phyloP scores from a whole-genome alignment of 2,329 filamentous ascomycete genomes.

The Ilyonectria sp. region DNA sequence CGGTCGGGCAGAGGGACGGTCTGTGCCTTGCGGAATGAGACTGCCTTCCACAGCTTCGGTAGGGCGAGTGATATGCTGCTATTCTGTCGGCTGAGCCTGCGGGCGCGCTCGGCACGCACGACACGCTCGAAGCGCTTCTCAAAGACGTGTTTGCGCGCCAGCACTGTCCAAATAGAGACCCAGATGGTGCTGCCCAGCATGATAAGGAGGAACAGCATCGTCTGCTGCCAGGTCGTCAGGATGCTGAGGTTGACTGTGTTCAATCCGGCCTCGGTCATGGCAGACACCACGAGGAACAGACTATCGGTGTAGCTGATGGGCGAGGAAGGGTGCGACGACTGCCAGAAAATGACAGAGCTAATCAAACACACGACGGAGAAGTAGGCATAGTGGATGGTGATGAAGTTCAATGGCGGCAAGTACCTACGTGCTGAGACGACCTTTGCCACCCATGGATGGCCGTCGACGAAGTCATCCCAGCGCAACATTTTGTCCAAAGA shows the following conservation, averaged over 20 bases:
- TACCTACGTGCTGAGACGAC: too few relatives aligned
- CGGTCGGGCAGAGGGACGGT: too few relatives aligned
- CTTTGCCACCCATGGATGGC: too few relatives aligned
- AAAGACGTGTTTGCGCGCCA: background rate
- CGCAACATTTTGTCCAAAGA: too few relatives aligned
- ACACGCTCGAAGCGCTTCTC: background rate
- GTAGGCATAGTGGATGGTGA: background rate
- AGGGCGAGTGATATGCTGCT: too few relatives aligned
- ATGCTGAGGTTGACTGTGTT: background rate
- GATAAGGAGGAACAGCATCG: background rate
- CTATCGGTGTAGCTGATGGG: slow-evolving; percentile 1
- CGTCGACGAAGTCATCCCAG: too few relatives aligned
- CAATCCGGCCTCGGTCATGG: slow-evolving; percentile 5
- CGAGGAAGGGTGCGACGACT: background rate
- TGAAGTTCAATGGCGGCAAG: background rate
- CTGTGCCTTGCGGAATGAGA: too few relatives aligned
- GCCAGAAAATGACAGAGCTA: background rate
- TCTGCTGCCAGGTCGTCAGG: slow-evolving; percentile 1
- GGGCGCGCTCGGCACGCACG: background rate
- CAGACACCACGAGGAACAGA: slow-evolving; percentile 4
- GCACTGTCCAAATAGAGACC: background rate
- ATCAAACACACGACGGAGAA: background rate
- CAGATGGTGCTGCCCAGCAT: background rate
- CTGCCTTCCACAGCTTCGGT: too few relatives aligned
- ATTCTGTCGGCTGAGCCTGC: too few relatives aligned